These are phyloP conservation scores for Psophocarpus tetragonolobus DNA, from an alignment of 306 rosid genomes.

Conservation along the genomic window DNA sequence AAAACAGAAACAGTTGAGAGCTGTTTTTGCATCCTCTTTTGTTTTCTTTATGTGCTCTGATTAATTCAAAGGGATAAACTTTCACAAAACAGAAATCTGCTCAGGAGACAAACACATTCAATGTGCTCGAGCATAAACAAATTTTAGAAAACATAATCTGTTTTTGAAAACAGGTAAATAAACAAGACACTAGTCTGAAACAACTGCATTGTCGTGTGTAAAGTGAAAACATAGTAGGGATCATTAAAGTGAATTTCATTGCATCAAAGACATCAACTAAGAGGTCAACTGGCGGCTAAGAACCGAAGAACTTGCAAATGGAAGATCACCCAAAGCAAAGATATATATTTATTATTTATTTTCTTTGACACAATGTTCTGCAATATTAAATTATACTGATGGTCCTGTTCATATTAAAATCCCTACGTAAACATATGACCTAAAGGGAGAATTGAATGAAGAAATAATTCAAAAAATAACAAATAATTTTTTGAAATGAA, in stretches of 20 bases:
- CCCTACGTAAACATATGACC: neutral
- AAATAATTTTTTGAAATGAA: conserved; percentile 33
- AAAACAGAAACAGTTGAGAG: neutral
- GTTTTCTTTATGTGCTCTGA: neutral
- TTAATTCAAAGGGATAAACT: neutral
- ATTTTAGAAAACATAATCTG: neutral
- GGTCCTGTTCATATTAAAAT: neutral
- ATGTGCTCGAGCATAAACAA: neutral
- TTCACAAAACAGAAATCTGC: neutral
- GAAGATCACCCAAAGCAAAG: neutral
- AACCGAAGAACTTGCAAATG: neutral
- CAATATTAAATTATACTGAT: neutral
- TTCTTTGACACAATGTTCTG: neutral
- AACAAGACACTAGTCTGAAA: neutral
- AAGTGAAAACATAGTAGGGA: neutral
- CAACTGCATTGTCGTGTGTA: neutral
- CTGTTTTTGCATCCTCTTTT: neutral
- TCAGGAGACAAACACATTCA: neutral
- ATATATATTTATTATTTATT: neutral
- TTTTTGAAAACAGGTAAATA: neutral
- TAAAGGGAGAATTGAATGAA: neutral
- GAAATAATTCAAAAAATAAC: neutral
- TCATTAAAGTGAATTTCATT: neutral
- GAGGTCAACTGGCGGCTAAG: neutral
- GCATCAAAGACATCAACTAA: neutral